phyloP scores from a whole-genome alignment of 1,139 yeast genomes.

The Pichia kudriavzevii region DNA sequence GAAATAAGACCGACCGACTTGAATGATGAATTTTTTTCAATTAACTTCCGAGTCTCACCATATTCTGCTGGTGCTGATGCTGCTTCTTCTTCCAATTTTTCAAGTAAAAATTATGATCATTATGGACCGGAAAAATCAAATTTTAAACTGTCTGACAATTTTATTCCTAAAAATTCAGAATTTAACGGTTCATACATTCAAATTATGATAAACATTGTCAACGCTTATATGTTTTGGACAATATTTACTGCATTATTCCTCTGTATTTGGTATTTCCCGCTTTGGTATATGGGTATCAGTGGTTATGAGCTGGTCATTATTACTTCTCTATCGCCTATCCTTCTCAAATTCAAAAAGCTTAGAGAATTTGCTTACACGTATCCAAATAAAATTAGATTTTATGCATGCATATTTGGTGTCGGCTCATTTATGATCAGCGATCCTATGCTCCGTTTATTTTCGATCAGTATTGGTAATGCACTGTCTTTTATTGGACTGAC shows the following conservation, averaged over 20 bases:
- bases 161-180: conserved; percentile 23
- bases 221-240: conserved; percentile 78
- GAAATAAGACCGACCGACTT: conserved; percentile 26
- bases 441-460: conserved; percentile 63
- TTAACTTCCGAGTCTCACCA: conserved; percentile 19
- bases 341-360: conserved; percentile 50
- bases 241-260: conserved; percentile 71
- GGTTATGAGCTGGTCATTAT: conserved; percentile 79
- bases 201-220: conserved; percentile 41
- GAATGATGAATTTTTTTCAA: conserved; percentile 27
- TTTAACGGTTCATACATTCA: conserved; percentile 31
- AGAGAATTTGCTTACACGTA: conserved; percentile 32
- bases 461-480: conserved; percentile 59
- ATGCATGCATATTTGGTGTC: conserved; percentile 61
- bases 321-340: conserved; percentile 37
- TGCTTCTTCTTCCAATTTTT: too few species aligned
- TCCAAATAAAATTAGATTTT: conserved; percentile 48
- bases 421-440: conserved; percentile 63
- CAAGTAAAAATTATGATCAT: too few species aligned
- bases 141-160: neutral
- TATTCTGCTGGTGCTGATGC: conserved; percentile 4
- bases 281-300: conserved; percentile 96
- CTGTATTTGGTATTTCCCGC: conserved; percentile 93
- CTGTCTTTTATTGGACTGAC: conserved; percentile 53
- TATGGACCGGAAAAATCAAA: neutral